Evolutionary conservation across 2,329 filamentous ascomycete species (phyloP).

Genomic region (Xylaria sp.): DNA sequence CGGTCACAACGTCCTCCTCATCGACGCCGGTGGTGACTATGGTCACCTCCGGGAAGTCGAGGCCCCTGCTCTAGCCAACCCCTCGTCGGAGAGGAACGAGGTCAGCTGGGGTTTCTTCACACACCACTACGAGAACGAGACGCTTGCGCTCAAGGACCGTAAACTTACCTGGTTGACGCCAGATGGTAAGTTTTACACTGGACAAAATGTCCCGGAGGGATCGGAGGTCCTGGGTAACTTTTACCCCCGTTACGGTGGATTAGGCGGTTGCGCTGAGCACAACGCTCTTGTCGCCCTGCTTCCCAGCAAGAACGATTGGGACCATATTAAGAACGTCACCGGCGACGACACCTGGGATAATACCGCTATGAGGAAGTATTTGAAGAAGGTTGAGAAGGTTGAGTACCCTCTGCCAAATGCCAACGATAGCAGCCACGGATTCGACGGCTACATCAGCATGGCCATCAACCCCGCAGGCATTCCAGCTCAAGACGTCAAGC

Average conservation of each 20-base stretch:
- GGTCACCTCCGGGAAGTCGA: slow-evolving; percentile 60
- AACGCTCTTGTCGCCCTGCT: slow-evolving; percentile 50
- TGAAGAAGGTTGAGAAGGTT: slow-evolving; percentile 44
- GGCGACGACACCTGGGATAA: slow-evolving; percentile 44
- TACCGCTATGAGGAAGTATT: slow-evolving; percentile 43
- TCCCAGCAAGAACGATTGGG: slow-evolving; percentile 56
- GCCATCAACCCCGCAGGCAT: slow-evolving; percentile 33
- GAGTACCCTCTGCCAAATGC: slow-evolving; percentile 50
- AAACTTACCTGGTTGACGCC: slow-evolving; percentile 68
- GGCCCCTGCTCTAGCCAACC: slow-evolving; percentile 63
- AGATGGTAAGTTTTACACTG: slow-evolving; percentile 62
- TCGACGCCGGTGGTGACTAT: slow-evolving; percentile 69
- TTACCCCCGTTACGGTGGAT: slow-evolving; percentile 65
- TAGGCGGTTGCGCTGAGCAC: slow-evolving; percentile 50
- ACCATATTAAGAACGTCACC: slow-evolving; percentile 53
- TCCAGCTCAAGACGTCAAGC: slow-evolving; percentile 38
- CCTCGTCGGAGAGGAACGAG: slow-evolving; percentile 64
- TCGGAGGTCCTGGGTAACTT: slow-evolving; percentile 63
- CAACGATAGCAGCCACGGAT: slow-evolving; percentile 49
- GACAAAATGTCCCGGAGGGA: slow-evolving; percentile 61
- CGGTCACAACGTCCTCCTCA: slow-evolving; percentile 65
- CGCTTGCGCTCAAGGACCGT: slow-evolving; percentile 62
- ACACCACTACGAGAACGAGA: slow-evolving; percentile 66
- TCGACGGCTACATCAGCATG: slow-evolving; percentile 42
- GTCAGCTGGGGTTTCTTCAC: slow-evolving; percentile 72